Base-by-base conservation (phyloP, 2,329 filamentous ascomycete genomes). In the Exserohilum rostratum region DNA sequence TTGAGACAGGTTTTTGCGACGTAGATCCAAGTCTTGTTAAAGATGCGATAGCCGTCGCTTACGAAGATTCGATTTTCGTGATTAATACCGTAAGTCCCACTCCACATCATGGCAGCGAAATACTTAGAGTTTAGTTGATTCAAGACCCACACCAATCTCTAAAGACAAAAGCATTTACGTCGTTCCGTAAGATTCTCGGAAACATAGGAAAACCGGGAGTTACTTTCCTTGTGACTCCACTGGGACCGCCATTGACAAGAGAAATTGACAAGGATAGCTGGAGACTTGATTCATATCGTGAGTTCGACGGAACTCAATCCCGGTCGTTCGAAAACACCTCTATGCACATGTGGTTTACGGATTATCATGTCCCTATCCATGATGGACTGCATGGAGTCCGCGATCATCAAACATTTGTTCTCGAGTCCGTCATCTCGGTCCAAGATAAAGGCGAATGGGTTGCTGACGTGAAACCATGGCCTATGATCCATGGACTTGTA, bases 401-500 rank as follows among this genome's bases (percentile, higher is more conserved):
- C 12, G 39, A 31, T 10, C 29, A 17, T 5, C 27, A 43, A 13
- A 13, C 30, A 9, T 43, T 30, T 25, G 18, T 43, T 12, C 17
- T 52, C 2, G 42, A 52, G 25, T 46, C 49, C 6, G 25, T 52
- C 22, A 46, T 52, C 15, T 46, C 33, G 1, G 49, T 46, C 12
- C 25, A 39, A 17, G 49, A 52, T 6, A 46, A 17, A 40, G 49
- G 27, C 2, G 9, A 46, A 33, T 52, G 49, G 49, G 27, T 52
- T 17, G 42, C 40, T 31, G 42, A 46, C 10, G 34, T 52, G 6
- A 34, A 46, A n/a, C 49, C 42, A 2, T 17, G 27, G 6, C 27
- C 37, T 9, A 29, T 50, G 17, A 20, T 44, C 12, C 7, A 25
- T 7, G 22, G n/a, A n/a, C n/a, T n/a, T n/a, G 22, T 25, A 25